Base-by-base conservation (phyloP, 106 monocot genomes). In the Gastrodia elata region DNA sequence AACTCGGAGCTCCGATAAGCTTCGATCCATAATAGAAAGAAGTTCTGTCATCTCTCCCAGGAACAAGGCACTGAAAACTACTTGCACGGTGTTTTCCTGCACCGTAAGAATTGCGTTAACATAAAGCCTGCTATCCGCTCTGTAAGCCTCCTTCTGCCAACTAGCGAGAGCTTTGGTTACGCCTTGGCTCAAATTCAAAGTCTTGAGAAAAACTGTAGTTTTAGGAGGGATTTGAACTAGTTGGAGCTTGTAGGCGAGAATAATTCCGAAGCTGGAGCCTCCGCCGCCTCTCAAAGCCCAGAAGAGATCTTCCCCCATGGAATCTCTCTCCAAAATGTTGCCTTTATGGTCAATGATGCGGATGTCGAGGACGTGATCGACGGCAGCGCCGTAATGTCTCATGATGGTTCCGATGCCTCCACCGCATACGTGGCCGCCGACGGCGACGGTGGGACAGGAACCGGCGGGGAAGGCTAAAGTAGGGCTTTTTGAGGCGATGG, bases 281-380 rank as follows among this genome's bases (percentile, higher is more conserved):
- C 84, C 87, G 0, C 84, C 87, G 4, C 87, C 87, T 48, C 85
- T 71, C 4, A 89, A 44, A 6, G 86, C 89, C 89, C 89, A 89
- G 68, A 89, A 89, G 10, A 82, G 73, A 28, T 81, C 83, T 37
- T 89, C 86, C 8, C 89, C 89, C 89, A 89, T 86, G 32, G 86
- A 79, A 13, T 71, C 69, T 24, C 81, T 48, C 35, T 86, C 58
- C 2, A 84, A 46, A 8, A 84, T 7, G 33, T 44, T 14, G 4
- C 89, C 86, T 1, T 72, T 38, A 0, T 69, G 77, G 35, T 90
- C 75, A 7, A 87, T 74, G 0, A 89, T 16, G 25, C 68, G 42
- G 11, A 73, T 81, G 28, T 86, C 83, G 33, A 86, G 7, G 37
- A 86, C 43, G 22, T 82, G 78, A 48, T 89, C 85, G 2, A 73